Percentiles rank a stretch among this genome's conserved stretches.
Evolutionary conservation across 305 asterid species (phyloP).

Genomic region (Solanum chacoense): DNA sequence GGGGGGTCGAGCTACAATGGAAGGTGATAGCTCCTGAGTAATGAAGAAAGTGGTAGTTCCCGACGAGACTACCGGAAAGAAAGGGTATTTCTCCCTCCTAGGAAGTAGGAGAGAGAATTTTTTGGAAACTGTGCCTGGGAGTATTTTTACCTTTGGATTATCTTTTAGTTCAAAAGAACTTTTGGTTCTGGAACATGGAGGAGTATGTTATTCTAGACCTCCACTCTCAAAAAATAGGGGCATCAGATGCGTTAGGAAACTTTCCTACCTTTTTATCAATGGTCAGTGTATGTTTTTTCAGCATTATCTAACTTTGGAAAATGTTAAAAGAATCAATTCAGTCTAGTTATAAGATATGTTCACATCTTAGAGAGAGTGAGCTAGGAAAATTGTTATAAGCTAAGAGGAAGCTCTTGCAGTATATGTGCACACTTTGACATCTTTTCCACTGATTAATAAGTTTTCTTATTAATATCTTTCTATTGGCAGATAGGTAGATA

Average conservation of each 20-base stretch:
- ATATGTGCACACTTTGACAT: not conserved
- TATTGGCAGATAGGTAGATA: slow-evolving; percentile 46
- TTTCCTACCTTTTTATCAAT: not conserved
- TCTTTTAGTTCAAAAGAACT: not conserved
- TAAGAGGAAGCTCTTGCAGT: not conserved
- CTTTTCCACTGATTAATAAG: not conserved
- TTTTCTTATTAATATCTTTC: not conserved
- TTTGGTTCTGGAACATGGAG: not conserved
- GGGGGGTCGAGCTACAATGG: not conserved
- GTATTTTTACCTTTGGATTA: not conserved
- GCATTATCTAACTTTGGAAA: not conserved
- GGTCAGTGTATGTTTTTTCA: not conserved
- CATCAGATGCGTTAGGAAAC: not conserved
- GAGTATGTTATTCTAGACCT: not conserved
- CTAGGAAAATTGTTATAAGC: not conserved
- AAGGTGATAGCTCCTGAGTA: not conserved
- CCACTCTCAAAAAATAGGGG: not conserved
- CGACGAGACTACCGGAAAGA: not conserved
- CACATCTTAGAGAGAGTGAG: not conserved
- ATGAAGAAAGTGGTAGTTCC: not conserved
- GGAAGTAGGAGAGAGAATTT: not conserved
- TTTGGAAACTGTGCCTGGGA: not conserved
- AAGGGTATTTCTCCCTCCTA: not conserved
- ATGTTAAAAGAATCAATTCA: not conserved
- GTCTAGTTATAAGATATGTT: not conserved